Base-by-base conservation (phyloP, 257 asterid genomes). In the Nicotiana knightiana region DNA sequence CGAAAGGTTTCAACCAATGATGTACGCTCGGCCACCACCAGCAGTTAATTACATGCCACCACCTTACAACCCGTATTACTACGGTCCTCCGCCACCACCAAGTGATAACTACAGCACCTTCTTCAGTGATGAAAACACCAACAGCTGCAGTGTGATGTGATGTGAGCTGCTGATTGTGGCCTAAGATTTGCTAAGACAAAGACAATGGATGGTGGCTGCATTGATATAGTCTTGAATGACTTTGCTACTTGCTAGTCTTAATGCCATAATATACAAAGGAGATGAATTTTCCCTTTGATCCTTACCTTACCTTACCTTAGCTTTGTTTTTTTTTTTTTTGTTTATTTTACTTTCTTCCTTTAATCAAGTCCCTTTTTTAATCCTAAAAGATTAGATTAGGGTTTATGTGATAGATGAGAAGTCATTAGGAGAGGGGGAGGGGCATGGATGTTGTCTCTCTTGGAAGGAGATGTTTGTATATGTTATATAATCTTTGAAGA, bases 1-100 rank as follows among this genome's bases (percentile, higher is more conserved):
- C 53, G 99, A 96, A 86, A 86, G 99, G 92, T 96, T 93, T 62
- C 99, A 96, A 84, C 99, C 94, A 2, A 96, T 94, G 99, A 93
- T 94, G 97, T 96, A 94, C 30, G 98, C 98, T 2, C 89, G 98
- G n/a, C 98, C 98, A 2, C 96, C 98, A 1, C 96, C 99, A 0
- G 98, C 97, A 0, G 97, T 92, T 2, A 96, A 94, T 77, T 96
- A 91, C 89, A 89, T 92, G 93, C 97, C 97, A 2, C 91, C 94
- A 0, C 89, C 90, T 2, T 89, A 93, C 88, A 87, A 92, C 91
- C 82, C 82, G 51, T 80, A 80, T 54, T 62, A 63, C 62, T 67
- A 65, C 64, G 11, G 59, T 0, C 85, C 81, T 55, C 81, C 55
- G 33, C 81, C 76, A 62, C 82, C 79, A 4, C 84, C 83, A 65